Evolutionary conservation across 2,329 filamentous ascomycete genomes (phyloP).

Genomic region (Monilinia laxa): DNA sequence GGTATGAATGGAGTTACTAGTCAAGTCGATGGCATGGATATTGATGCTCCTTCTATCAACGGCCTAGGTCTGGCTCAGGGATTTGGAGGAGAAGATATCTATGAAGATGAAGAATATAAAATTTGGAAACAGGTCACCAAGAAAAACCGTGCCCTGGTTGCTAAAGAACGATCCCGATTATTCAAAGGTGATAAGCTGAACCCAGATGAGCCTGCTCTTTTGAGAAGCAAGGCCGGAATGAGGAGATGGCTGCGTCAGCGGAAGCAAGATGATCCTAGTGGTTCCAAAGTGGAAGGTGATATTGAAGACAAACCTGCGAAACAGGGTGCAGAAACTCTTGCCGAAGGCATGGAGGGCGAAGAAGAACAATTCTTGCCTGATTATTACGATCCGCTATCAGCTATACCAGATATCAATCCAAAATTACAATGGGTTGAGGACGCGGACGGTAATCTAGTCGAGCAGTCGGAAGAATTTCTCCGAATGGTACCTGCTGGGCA

Average conservation of each 20-base stretch:
- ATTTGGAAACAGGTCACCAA: constrained; percentile 99
- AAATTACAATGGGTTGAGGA: constrained; percentile 88
- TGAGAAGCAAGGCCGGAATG: constrained; percentile 86
- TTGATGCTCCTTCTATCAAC: constrained; percentile 73
- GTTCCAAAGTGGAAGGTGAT: constrained; percentile 47
- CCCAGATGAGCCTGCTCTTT: constrained; percentile 78
- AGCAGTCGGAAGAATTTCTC: constrained; percentile 82
- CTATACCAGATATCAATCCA: constrained; percentile 78
- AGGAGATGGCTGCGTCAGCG: constrained; percentile 80
- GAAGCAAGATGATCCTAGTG: constrained; percentile 60
- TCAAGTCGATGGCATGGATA: constrained; percentile 82
- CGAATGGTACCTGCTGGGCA: constrained; percentile 71
- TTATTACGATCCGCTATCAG: constrained; percentile 87
- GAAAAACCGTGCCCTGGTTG: constrained; percentile 83
- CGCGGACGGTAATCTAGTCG: constrained; percentile 81
- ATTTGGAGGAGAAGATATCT: constrained; percentile 70
- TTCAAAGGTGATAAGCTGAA: constrained; percentile 86
- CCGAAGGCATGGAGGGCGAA: constrained; percentile 86
- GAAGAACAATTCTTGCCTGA: constrained; percentile 84
- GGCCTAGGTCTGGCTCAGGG: constrained; percentile 63
- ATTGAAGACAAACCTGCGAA: constrained; percentile 49
- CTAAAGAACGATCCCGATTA: constrained; percentile 81
- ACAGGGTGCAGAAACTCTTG: constrained; percentile 70
- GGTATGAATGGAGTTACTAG: constrained; percentile 69
- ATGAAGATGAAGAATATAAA: constrained; percentile 92